These are phyloP conservation scores for Achlya hypogyna DNA, from an alignment of 352 stramenopile genomes.

Conservation along the genomic window DNA sequence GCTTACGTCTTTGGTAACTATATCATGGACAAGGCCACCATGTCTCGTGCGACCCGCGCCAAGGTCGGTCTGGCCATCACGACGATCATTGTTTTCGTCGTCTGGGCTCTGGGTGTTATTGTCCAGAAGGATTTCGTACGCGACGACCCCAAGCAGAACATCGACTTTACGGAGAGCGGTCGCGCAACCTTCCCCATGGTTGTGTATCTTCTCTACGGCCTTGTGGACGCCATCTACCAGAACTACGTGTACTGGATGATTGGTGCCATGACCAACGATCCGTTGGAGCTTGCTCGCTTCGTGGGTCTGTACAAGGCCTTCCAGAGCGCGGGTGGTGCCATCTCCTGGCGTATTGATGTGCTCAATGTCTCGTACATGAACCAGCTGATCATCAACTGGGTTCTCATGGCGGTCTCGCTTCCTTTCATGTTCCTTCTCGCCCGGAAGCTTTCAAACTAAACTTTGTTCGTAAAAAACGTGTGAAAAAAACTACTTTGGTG, in stretches of 20 bases:
- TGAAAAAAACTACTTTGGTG: no score
- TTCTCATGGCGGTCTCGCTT: conserved; percentile 21
- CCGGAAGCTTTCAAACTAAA: background rate
- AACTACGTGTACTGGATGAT: conserved; percentile 78
- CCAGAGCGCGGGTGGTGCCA: conserved; percentile 31
- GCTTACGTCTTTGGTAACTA: conserved; percentile 24
- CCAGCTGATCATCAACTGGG: conserved; percentile 34
- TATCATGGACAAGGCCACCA: conserved; percentile 24
- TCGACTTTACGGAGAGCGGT: conserved; percentile 24
- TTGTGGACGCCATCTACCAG: conserved; percentile 62
- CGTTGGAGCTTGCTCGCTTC: conserved; percentile 35
- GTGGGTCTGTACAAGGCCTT: conserved; percentile 62
- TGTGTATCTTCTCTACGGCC: conserved; percentile 59
- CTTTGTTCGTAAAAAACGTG: no score
- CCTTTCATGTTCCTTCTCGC: background rate
- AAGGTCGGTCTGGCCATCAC: conserved; percentile 19
- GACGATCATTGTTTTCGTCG: conserved; percentile 24
- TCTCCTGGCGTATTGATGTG: conserved; percentile 34
- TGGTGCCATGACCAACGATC: conserved; percentile 31
- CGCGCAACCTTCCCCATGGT: conserved; percentile 26
- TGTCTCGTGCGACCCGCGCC: background rate
- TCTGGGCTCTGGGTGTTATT: conserved; percentile 35
- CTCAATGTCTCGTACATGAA: conserved; percentile 20
- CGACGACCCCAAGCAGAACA: conserved; percentile 25
- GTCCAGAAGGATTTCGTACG: conserved; percentile 25